phyloP scores from a whole-genome alignment of 495 filamentous ascomycete genomes.

The Daldinia loculata region DNA sequence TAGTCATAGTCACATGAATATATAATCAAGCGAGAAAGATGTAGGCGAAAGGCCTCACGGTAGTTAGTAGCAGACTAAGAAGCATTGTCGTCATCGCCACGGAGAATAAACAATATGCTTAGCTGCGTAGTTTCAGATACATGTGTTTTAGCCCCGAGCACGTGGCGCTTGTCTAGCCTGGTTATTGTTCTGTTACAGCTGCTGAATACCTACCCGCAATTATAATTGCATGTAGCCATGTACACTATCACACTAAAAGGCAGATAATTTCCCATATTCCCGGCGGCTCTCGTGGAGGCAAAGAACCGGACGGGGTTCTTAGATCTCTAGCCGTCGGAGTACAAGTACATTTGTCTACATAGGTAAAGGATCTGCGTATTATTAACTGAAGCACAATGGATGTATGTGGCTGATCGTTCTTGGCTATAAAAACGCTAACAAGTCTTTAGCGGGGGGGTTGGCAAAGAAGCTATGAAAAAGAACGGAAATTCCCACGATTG shows the following conservation, averaged over 20 bases:
- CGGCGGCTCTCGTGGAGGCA: conserved; percentile 5
- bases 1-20: neutral
- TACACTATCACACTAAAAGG: neutral
- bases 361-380: conserved; percentile 22
- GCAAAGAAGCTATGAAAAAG: conserved; percentile 10
- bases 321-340: neutral
- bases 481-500: conserved; percentile 8
- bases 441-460: conserved; percentile 6
- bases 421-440: conserved; percentile 13
- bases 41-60: neutral
- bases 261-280: conserved; percentile 13
- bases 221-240: neutral
- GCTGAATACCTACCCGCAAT: conserved; percentile 34
- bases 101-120: conserved; percentile 30
- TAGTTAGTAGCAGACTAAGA: neutral
- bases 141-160: conserved; percentile 32
- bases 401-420: conserved; percentile 21
- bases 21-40: neutral
- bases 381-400: conserved; percentile 15
- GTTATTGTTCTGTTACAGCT: conserved; percentile 29
- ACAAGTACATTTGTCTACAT: conserved; percentile 13
- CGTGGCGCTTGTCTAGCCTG: conserved; percentile 32
- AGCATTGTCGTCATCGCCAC: neutral
- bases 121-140: conserved; percentile 28
- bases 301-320: neutral